Evolutionary conservation across 164 flowering plant genomes (phyloP).

Genomic region (Berberis thunbergii): DNA sequence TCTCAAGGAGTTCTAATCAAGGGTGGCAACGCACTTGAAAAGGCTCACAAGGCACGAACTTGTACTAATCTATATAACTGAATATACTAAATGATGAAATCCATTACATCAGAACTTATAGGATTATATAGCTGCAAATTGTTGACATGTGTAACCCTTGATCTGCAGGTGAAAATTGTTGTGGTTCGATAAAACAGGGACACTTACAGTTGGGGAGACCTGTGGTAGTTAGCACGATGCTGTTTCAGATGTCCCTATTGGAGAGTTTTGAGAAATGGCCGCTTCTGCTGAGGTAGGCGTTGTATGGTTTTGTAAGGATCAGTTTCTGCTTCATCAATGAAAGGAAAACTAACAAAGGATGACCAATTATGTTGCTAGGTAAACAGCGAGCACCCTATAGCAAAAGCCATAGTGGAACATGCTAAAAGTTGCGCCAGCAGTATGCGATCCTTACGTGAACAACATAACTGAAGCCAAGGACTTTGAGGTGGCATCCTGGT

Average conservation of each 20-base stretch:
- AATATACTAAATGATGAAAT: background rate
- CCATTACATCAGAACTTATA: background rate
- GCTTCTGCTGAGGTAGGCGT: too few relatives aligned
- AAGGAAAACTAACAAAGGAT: too few relatives aligned
- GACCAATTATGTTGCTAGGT: too few relatives aligned
- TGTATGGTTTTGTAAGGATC: too few relatives aligned
- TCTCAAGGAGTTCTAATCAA: constrained; percentile 89
- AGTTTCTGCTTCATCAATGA: too few relatives aligned
- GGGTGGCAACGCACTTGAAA: constrained; percentile 90
- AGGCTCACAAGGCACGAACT: constrained; percentile 68
- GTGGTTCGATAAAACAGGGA: constrained; percentile 96
- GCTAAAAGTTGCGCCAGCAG: constrained; percentile 50
- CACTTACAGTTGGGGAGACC: constrained; percentile 86
- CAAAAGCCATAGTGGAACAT: constrained; percentile 75
- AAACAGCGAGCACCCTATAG: too few relatives aligned
- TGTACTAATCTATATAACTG: background rate
- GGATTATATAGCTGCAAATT: background rate
- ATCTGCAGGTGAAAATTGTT: constrained; percentile 61
- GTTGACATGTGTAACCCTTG: constrained; percentile 1
- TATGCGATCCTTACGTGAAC: constrained; percentile 30
- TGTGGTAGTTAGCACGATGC: constrained; percentile 61
- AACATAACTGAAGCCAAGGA: constrained; percentile 42
- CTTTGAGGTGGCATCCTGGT: constrained; percentile 83
- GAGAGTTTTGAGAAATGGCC: constrained; percentile 64
- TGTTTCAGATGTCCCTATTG: constrained; percentile 51